Conservation (phyloP, 257 asterid species). For the Buddleja alternifolia region DNA sequence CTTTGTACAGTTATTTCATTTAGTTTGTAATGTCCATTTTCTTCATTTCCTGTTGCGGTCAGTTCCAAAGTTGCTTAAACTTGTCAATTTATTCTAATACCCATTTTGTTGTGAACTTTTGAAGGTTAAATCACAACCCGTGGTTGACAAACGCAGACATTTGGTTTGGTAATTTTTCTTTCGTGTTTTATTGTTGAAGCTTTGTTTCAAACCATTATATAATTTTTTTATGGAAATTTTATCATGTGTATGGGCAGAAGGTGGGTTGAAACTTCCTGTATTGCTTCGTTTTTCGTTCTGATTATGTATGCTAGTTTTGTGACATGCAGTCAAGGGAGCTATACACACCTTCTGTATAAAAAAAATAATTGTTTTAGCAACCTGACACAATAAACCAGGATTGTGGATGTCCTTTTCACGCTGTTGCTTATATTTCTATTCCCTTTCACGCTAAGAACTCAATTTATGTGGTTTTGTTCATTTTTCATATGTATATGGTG, state of each 20-base stretch:
- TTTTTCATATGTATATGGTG: background rate
- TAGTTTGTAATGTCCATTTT: conserved; percentile 19
- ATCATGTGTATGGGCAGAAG: background rate
- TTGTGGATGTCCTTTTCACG: background rate
- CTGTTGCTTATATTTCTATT: conserved; percentile 7
- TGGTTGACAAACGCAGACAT: conserved; percentile 77
- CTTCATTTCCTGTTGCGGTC: conserved; percentile 14
- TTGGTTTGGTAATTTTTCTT: conserved; percentile 77
- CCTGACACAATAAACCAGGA: background rate
- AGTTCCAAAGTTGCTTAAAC: background rate
- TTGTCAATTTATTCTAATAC: conserved; percentile 21
- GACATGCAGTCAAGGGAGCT: conserved; percentile 3
- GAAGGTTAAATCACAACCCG: conserved; percentile 92
- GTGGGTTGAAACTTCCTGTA: background rate
- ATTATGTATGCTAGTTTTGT: background rate
- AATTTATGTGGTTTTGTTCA: background rate
- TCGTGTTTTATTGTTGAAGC: conserved; percentile 21
- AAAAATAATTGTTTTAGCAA: conserved; percentile 1
- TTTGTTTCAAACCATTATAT: background rate
- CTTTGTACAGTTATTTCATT: conserved; percentile 9
- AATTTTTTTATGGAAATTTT: background rate
- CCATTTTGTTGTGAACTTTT: conserved; percentile 27
- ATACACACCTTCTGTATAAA: conserved; percentile 1
- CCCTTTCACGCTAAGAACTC: conserved; percentile 10
- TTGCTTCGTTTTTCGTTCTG: conserved; percentile 17